Percentiles rank a stretch among this genome's conserved stretches.
Evolutionary conservation across 345 rosid genomes (phyloP).

Genomic region (Acer saccharum): DNA sequence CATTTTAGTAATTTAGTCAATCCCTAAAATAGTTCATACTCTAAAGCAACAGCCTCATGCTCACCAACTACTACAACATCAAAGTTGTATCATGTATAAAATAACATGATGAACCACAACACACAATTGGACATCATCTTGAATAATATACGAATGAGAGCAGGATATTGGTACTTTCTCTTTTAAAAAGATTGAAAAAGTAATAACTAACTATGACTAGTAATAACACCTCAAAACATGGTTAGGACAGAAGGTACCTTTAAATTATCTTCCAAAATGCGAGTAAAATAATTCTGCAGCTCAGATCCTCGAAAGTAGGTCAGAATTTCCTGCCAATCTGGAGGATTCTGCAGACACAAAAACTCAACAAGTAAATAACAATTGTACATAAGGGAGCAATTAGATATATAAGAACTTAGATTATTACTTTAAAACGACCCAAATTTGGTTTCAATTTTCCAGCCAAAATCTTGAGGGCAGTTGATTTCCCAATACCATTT

Average conservation of each 20-base stretch:
- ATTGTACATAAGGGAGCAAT: conserved; percentile 8
- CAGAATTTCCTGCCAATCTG: conserved; percentile 99
- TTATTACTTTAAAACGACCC: conserved; percentile 83
- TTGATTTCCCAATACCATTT: conserved; percentile 97
- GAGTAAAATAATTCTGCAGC: conserved; percentile 94
- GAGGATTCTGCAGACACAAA: conserved; percentile 74
- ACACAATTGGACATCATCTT: neutral
- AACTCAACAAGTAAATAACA: conserved; percentile 13
- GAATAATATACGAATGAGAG: neutral
- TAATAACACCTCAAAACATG: neutral
- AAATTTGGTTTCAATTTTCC: conserved; percentile 96
- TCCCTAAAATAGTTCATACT: neutral
- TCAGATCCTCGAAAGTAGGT: conserved; percentile 97
- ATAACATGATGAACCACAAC: neutral
- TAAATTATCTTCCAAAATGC: conserved; percentile 90
- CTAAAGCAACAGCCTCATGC: neutral
- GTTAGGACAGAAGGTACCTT: conserved; percentile 52
- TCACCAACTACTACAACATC: neutral
- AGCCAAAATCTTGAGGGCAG: conserved; percentile 93
- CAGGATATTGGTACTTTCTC: neutral
- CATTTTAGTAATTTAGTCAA: neutral
- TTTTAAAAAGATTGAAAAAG: neutral
- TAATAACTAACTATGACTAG: neutral
- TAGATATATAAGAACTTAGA: conserved; percentile 12
- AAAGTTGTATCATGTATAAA: neutral